These are phyloP conservation scores for Mycena galericulata DNA, from an alignment of 768 basidiomycete genomes.

Conservation along the genomic window DNA sequence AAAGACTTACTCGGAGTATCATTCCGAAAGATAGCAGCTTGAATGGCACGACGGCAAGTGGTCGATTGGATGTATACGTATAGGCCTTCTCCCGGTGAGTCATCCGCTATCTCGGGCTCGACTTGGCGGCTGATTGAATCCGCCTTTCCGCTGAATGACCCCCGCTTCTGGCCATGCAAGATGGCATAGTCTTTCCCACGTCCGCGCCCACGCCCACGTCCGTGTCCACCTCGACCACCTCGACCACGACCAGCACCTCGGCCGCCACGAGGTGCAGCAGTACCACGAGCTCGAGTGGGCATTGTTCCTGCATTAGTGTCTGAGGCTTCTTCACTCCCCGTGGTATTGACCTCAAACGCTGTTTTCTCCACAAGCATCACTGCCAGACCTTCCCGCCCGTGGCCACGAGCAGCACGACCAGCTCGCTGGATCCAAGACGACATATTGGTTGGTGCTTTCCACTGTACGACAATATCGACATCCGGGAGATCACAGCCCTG, in stretches of 20 bases:
- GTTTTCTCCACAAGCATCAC: slow-evolving; percentile 4
- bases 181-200: slow-evolving; percentile 23
- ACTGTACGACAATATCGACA: background rate
- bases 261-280: too few species aligned
- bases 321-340: too few species aligned
- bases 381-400: background rate
- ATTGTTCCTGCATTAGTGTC: too few species aligned
- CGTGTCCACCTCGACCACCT: slow-evolving; percentile 11
- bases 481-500: background rate
- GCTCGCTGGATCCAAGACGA: background rate
- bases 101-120: slow-evolving; percentile 21
- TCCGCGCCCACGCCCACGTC: slow-evolving; percentile 9
- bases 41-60: slow-evolving; percentile 38
- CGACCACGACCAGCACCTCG: background rate
- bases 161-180: slow-evolving; percentile 26
- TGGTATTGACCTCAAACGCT: background rate
- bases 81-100: slow-evolving; percentile 44
- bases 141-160: slow-evolving; percentile 16
- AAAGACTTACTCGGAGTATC: background rate
- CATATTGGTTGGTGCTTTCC: background rate
- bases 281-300: too few species aligned
- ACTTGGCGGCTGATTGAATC: slow-evolving; percentile 13
- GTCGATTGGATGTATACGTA: slow-evolving; percentile 43
- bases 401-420: background rate
- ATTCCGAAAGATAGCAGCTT: background rate